A percentile compares a stretch with the other conserved stretches of the same genome.
phyloP scores from a whole-genome alignment of 2,329 filamentous ascomycete species.

The Stachybotrys chlorohalonatus region DNA sequence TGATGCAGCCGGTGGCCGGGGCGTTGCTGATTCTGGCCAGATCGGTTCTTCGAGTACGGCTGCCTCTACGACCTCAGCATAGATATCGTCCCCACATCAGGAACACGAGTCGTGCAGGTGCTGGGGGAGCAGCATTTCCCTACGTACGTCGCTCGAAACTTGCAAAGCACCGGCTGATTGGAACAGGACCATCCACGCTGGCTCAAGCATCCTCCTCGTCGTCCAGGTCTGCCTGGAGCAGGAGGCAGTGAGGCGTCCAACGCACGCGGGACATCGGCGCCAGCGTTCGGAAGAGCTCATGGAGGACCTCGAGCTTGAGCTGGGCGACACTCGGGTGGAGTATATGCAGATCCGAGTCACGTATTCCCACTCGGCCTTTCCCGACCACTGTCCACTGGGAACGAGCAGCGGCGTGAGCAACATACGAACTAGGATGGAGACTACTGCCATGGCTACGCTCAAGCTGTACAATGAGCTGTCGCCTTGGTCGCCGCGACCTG shows the following conservation, averaged over 20 bases:
- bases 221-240: conserved; percentile 31
- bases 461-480: conserved; percentile 38
- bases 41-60: conserved; percentile 29
- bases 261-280: conserved; percentile 14
- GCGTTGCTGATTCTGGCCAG: conserved; percentile 11
- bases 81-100: conserved; percentile 31
- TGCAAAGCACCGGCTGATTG: conserved; percentile 6
- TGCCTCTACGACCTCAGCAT: conserved; percentile 40
- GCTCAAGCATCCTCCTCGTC: conserved; percentile 38
- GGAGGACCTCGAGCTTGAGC: conserved; percentile 46
- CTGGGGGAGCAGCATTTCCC: conserved; percentile 34
- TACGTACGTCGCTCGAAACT: conserved; percentile 21
- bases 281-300: conserved; percentile 47
- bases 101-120: conserved; percentile 34
- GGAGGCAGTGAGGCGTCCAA: conserved; percentile 2
- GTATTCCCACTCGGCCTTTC: conserved; percentile 50
- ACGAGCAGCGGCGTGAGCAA: conserved; percentile 22
- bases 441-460: conserved; percentile 40
- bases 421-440: conserved; percentile 41
- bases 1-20: not conserved
- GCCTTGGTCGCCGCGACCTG: conserved; percentile 39
- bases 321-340: conserved; percentile 37
- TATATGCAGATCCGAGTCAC: conserved; percentile 43
- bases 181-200: conserved; percentile 29
- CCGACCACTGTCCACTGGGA: conserved; percentile 17